Evolutionary conservation across 2,329 filamentous ascomycete genomes (phyloP).

Genomic region (Blumeriella jaapii): DNA sequence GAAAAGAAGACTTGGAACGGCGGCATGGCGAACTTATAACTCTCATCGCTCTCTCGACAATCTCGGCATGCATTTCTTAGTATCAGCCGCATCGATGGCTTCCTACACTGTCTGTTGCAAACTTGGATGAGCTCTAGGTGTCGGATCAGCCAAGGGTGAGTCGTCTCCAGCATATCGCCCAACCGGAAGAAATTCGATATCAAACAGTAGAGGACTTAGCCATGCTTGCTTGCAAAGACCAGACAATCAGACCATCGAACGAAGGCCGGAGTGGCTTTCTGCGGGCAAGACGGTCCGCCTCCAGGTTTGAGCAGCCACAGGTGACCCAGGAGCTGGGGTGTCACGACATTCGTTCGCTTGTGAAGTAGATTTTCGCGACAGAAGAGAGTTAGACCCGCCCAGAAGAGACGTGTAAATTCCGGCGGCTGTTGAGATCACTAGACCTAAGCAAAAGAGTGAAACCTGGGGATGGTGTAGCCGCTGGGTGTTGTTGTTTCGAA

Average conservation of each 20-base stretch:
- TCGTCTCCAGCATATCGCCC: constrained; percentile 3
- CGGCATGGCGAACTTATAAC: constrained; percentile 3
- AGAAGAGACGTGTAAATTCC: neutral
- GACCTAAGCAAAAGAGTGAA: constrained; percentile 6
- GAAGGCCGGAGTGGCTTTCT: constrained; percentile 2
- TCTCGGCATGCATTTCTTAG: neutral
- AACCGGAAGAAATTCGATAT: constrained; percentile 10
- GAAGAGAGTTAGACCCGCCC: constrained; percentile 6
- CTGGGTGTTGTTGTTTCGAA: too few species aligned
- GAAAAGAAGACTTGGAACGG: constrained; percentile 14
- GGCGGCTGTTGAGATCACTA: constrained; percentile 1
- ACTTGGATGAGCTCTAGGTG: too few species aligned
- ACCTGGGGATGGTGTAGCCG: too few species aligned
- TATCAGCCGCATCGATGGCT: neutral
- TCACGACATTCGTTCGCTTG: neutral
- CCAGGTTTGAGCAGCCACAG: constrained; percentile 1
- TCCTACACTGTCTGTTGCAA: too few species aligned
- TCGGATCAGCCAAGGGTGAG: constrained; percentile 3
- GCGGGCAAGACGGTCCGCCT: neutral
- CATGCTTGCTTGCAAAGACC: constrained; percentile 1
- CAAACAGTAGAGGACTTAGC: neutral
- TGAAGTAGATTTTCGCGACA: constrained; percentile 8
- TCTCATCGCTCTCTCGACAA: neutral
- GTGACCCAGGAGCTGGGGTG: neutral
- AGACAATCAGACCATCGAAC: constrained; percentile 5